Base-by-base conservation (phyloP, 306 rosid species). In the Quillaja saponaria region DNA sequence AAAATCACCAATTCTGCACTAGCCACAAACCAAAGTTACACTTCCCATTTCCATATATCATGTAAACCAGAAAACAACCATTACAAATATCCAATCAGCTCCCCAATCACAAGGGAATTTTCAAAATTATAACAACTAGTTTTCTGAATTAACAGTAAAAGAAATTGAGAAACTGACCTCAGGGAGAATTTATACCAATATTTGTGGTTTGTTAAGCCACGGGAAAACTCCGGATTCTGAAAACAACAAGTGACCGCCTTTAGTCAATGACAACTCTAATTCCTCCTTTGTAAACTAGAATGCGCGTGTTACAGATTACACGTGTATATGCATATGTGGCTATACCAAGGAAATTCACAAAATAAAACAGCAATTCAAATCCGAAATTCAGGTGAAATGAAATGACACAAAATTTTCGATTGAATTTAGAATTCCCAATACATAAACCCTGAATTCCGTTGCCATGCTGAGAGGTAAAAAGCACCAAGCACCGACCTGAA, bases 171-270 rank as follows among this genome's bases (percentile, higher is more conserved):
- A 35, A 14, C 55, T 55, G 13, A 55, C 62, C 60, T 47, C 21
- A 45, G 16, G 34, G 57, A 31, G 61, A 40, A 25, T 25, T 9
- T 17, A n/a, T 31, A 45, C 25, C 49, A 51, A 28, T 17, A 34
- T 38, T 34, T 10, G 45, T 38, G n/a, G n/a, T n/a, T n/a, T n/a
- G n/a, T n/a, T n/a, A n/a, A n/a, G 49, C 47, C 53, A 44, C 65
- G 55, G 33, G 13, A 58, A 49, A 28, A 13, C 3, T 9, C 55
- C 31, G 60, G n/a, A n/a, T n/a, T n/a, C n/a, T n/a, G n/a, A n/a
- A n/a, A 55, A 40, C 21, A 61, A 55, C 55, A 48, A 34, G 60
- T 41, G 66, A 61, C 6, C 39, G 69, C 51, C 40, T 44, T 20
- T 48, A 47, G 55, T 67, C 47, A 73, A 37, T 56, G 34, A 28